Evolutionary conservation across 2,329 filamentous ascomycete genomes (phyloP), one percentile per base, ranked within the genome.

Genomic region (Knoxdaviesia proteae): DNA sequence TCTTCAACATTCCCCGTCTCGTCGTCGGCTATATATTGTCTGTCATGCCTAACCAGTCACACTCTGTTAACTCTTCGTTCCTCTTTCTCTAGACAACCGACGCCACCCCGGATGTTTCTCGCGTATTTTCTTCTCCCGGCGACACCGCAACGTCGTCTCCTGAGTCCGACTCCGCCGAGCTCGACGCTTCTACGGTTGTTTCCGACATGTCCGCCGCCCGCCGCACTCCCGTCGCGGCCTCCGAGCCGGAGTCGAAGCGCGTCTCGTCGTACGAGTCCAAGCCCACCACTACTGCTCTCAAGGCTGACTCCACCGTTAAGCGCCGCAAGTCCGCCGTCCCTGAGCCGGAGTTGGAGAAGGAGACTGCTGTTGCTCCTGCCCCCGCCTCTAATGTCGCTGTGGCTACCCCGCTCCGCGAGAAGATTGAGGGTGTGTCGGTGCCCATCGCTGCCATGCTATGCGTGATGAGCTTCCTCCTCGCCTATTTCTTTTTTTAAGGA

Each of bases 401-500:
- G 31, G 43, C 41, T 31, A 39, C 44, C 5, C 40, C 44, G 29
- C 41, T 41, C 11, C 44, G 47, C 8, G 44, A 40, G 39, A 43
- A 43, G 30, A 42, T 44, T 34, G 76, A 86, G 51, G 88, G 90
- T 29, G 88, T 98, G 4, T 78, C 90, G 1, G 74, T 98, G 41
- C 80, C 88, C 58, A 73, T 88, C 48, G 83, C 83, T 38, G 88
- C 90, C 29, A 66, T 75, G 29, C 65, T 98, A 38, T 94, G 87
- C 57, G 66, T 98, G 53, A 53, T 93, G 49, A 87, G 84, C 66
- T 98, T 98, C 65, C 62, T 98, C 55, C 71, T 96, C 52, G 90
- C 86, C 44, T 98, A 94, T 63, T 74, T 96, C 60, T 86, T 98
- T 67, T 98, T 98, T 62, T 98, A 77, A 68, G 47, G 50, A 31